Conservation (phyloP, 495 filamentous ascomycete species). For the Penicillium argentinense region DNA sequence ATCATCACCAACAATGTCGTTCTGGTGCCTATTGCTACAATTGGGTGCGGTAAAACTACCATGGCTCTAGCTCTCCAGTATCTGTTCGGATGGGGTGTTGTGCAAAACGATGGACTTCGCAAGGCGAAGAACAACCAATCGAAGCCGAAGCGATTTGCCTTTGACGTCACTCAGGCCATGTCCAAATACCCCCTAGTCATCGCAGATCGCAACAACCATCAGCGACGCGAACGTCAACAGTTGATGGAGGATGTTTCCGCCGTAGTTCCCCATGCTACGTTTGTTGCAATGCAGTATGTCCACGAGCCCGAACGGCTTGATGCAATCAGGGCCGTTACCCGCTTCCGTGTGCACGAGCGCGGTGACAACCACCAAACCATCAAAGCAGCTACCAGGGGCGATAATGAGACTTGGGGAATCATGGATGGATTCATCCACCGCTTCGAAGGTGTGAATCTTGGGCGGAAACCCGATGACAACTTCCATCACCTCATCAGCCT, state of each 20-base stretch:
- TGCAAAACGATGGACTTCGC: slow-evolving; percentile 96
- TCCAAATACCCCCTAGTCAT: slow-evolving; percentile 68
- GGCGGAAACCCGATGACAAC: slow-evolving; percentile 63
- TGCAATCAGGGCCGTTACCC: slow-evolving; percentile 70
- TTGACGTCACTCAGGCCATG: slow-evolving; percentile 61
- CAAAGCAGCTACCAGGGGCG: slow-evolving; percentile 66
- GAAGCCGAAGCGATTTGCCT: slow-evolving; percentile 72
- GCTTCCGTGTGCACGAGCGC: slow-evolving; percentile 73
- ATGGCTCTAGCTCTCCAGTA: slow-evolving; percentile 77
- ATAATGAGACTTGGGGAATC: slow-evolving; percentile 73
- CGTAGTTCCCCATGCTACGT: slow-evolving; percentile 57
- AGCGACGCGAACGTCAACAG: slow-evolving; percentile 81
- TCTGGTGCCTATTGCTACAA: slow-evolving; percentile 82
- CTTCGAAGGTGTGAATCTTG: slow-evolving; percentile 73
- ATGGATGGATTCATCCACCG: slow-evolving; percentile 92
- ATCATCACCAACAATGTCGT: slow-evolving; percentile 65
- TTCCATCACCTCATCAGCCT: slow-evolving; percentile 87
- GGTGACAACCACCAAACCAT: slow-evolving; percentile 99
- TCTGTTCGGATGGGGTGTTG: slow-evolving; percentile 89
- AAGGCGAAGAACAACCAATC: slow-evolving; percentile 66
- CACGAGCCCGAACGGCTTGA: slow-evolving; percentile 67
- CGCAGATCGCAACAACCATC: slow-evolving; percentile 93
- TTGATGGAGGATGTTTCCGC: slow-evolving; percentile 74
- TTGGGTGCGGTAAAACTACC: slow-evolving; percentile 97
- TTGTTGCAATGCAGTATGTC: slow-evolving; percentile 91